Conservation (phyloP, 2,329 filamentous ascomycete species). For the Geoglossum cookeanum region DNA sequence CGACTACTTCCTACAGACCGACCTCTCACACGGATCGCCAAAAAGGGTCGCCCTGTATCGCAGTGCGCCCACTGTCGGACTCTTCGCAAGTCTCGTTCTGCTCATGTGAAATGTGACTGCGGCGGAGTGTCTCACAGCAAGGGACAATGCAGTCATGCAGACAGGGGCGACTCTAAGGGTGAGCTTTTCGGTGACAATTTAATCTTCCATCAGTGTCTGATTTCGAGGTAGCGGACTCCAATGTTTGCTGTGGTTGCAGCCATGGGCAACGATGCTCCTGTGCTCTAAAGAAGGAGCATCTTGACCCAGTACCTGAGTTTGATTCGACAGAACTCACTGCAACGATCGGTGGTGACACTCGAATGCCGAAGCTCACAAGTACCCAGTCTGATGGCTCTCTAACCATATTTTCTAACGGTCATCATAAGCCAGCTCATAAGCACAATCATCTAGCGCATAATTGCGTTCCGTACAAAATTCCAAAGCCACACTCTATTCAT, state of each 20-base stretch:
- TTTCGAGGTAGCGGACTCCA: background rate
- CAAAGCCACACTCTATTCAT: constrained; percentile 31
- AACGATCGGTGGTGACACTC: constrained; percentile 5
- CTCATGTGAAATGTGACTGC: constrained; percentile 93
- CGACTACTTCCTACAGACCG: constrained; percentile 41
- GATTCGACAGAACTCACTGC: constrained; percentile 1
- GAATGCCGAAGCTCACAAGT: constrained; percentile 36
- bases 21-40: constrained; percentile 83
- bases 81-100: constrained; percentile 86
- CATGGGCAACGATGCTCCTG: constrained; percentile 41
- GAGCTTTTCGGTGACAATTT: constrained; percentile 3
- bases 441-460: constrained; percentile 46
- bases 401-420: constrained; percentile 42
- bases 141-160: constrained; percentile 5
- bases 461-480: constrained; percentile 42
- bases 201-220: constrained; percentile 4
- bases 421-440: constrained; percentile 44
- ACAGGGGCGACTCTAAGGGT: constrained; percentile 4
- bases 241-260: constrained; percentile 29
- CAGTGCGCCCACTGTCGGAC: constrained; percentile 95
- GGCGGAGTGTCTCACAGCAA: constrained; percentile 61
- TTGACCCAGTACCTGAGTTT: constrained; percentile 23
- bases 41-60: constrained; percentile 91
- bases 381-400: constrained; percentile 39
- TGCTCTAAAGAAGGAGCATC: constrained; percentile 37